Percentiles rank a stretch among this genome's conserved stretches.
phyloP scores from a whole-genome alignment of 768 basidiomycete species.

The Trametopsis cervina region DNA sequence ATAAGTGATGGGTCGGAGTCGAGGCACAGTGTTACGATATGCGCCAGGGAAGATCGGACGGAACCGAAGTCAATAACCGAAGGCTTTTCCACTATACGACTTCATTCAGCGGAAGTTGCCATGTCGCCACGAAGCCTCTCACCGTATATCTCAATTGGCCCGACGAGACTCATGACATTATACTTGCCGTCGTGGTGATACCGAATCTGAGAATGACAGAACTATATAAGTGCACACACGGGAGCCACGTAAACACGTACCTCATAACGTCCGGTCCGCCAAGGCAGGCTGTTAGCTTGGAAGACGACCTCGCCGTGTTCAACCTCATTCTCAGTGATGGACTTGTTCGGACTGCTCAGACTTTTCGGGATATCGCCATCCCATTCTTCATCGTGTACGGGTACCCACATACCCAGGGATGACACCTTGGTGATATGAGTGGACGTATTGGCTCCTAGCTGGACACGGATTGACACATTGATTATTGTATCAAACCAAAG shows the following conservation, averaged over 20 bases:
- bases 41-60: slow-evolving; percentile 60
- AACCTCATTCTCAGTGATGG: slow-evolving; percentile 34
- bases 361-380: slow-evolving; percentile 75
- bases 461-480: slow-evolving; percentile 1
- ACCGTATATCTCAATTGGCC: slow-evolving; percentile 89
- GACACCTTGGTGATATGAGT: slow-evolving; percentile 77
- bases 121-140: slow-evolving; percentile 27
- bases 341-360: slow-evolving; percentile 24
- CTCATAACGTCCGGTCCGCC: slow-evolving; percentile 84
- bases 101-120: no score
- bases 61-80: slow-evolving; percentile 52
- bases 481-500: background rate
- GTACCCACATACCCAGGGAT: slow-evolving; percentile 88
- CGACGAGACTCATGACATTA: slow-evolving; percentile 84
- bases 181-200: slow-evolving; percentile 98
- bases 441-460: slow-evolving; percentile 87
- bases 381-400: slow-evolving; percentile 89
- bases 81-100: slow-evolving; percentile 64
- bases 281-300: slow-evolving; percentile 74
- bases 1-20: slow-evolving; percentile 81
- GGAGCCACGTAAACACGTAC: slow-evolving; percentile 31
- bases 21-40: slow-evolving; percentile 79
- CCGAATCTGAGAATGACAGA: slow-evolving; percentile 43
- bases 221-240: background rate
- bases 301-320: slow-evolving; percentile 63